Evolutionary conservation across 768 basidiomycete species (phyloP), one percentile per base, ranked within the genome.

Genomic region (Macrolepiota albuminosa): DNA sequence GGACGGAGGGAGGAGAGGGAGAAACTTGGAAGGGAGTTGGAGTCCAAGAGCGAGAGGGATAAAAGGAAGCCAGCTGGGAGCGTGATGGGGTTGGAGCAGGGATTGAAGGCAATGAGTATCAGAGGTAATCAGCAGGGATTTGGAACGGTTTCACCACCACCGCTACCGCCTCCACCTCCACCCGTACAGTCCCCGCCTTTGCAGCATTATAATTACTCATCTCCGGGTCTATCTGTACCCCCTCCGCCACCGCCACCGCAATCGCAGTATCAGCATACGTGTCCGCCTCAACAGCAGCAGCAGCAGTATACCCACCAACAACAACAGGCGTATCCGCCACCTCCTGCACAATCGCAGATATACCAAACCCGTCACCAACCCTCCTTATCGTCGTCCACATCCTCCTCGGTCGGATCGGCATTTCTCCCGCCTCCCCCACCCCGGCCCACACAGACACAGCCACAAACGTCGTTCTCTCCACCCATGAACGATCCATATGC

Each of bases 1-100:
- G 76, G 81, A 18, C 79, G 96, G 33, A 81, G 78, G 8, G 72
- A 77, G 0, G 95, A 98, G 69, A 81, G 95, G 9, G 86, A 91
- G 21, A 75, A 76, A 11, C 69, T 96, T 18, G 79, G 83, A 3
- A 76, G 81, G 3, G 85, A 89, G 64, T 79, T 91, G 5, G 94
- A 95, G 63, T 80, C 84, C 10, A 84, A 91, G 71, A 85, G 82
- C 61, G 79, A 88, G 36, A 71, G 91, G 4, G 75, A 87, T 5
- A 72, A 78, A 2, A 76, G 78, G 16, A 82, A 77, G 63, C 86
- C 85, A 8, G 80, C 82, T 11, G 52, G 14, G 14, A 13, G 14
- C 8, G 67, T 31, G 46, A 36, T 16, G 47, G 46, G 48, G 36
- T 21, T 65, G 51, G 34, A 66, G 56, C 46, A 62, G 43, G 18